phyloP scores from a whole-genome alignment of 192 early-diverging fungal species.

The Gonapodya sp. region DNA sequence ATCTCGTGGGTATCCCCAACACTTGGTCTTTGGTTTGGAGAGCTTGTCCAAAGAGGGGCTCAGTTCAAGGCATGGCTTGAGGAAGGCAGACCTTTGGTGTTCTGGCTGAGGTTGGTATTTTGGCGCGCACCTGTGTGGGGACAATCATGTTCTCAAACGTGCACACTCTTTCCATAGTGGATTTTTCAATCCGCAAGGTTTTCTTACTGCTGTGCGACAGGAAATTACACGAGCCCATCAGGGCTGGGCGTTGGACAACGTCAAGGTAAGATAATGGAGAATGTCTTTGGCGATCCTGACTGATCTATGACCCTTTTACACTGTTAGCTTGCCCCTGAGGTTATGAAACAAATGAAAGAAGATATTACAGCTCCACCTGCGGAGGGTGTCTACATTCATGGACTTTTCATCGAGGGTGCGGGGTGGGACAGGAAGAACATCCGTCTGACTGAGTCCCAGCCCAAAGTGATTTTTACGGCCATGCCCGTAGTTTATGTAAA shows the following conservation, averaged over 20 bases:
- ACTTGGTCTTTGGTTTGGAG: constrained; percentile 50
- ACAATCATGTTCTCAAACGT: not conserved
- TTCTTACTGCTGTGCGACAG: constrained; percentile 54
- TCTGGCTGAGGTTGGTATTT: constrained; percentile 34
- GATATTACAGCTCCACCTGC: constrained; percentile 47
- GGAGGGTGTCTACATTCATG: constrained; percentile 57
- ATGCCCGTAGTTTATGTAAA: constrained; percentile 52
- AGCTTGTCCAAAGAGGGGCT: constrained; percentile 35
- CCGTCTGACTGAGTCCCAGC: constrained; percentile 47
- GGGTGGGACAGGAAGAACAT: constrained; percentile 59
- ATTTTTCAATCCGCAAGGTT: constrained; percentile 62
- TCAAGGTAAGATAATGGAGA: constrained; percentile 28
- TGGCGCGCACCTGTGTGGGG: not conserved
- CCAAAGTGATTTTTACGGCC: constrained; percentile 48
- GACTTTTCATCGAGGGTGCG: constrained; percentile 59
- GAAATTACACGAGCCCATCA: constrained; percentile 50
- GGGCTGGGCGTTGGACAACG: constrained; percentile 54
- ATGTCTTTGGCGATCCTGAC: not conserved
- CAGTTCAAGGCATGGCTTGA: constrained; percentile 54
- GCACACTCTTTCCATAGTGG: constrained; percentile 16
- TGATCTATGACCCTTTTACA: constrained; percentile 13
- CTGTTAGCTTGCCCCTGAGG: constrained; percentile 43
- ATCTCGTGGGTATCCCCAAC: constrained; percentile 46
- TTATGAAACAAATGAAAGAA: constrained; percentile 65
- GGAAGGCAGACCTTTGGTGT: constrained; percentile 52